Base-by-base conservation (phyloP, 345 rosid genomes). In the Camelina neglecta region DNA sequence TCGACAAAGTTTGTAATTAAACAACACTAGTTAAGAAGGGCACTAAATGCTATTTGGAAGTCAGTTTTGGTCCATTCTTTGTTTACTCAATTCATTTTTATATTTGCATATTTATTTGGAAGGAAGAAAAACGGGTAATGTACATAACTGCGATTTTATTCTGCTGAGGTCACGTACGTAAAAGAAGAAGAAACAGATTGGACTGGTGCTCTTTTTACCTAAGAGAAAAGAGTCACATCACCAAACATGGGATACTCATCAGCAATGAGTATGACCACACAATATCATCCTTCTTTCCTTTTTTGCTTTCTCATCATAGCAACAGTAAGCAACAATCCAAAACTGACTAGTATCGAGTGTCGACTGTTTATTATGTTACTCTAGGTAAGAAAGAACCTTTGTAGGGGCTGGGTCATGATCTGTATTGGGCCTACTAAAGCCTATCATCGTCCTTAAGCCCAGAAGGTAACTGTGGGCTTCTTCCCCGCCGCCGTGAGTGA, bases 281-380 rank as follows among this genome's bases (percentile, higher is more conserved):
- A 29, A 48, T n/a, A 7, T 29, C 41, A 6, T n/a, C 62, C 39
- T 26, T 49, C 7, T 26, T n/a, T 6, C 2, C 6, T 38, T 5
- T 60, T 5, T 8, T 33, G 20, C 10, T 36, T 68, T 39, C 39
- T 53, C 48, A 67, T 10, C 31, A 29, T 29, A 29, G 3, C 31
- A 31, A 18, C 20, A 44, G 58, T 65, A 21, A 21, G 23, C 23
- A 21, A 67, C 21, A 68, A 68, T 67, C 72, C 61, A 38, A 53
- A 53, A 26, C 20, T 49, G 26, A 36, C 26, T 24, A 24, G 26
- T 24, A 2, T 24, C 31, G 31, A 4, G 2, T 24, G 60, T 26
- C 5, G 31, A 4, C 1, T 23, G 60, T 64, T 13, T 51, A 54
- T 54, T 42, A 29, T 29, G 31, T 29, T 29, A 29, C 31, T 29